Conservation (phyloP, 73 alveolate genomes). For the Paramecium sexaurelia region DNA sequence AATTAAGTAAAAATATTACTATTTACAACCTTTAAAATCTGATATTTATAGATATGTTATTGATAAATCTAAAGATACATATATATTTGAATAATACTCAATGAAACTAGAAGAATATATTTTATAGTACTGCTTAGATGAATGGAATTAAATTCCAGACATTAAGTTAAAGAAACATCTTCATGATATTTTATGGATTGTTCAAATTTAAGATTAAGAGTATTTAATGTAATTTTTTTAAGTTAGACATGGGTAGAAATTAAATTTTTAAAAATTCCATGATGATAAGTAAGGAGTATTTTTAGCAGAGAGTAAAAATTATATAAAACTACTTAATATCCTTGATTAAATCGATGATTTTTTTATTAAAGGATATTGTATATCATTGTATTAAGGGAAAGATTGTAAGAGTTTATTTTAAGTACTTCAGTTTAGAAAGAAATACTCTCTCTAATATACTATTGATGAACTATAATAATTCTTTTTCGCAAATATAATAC, state of each 20-base stretch:
- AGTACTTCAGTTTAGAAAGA: neutral
- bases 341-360: constrained; percentile 41
- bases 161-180: neutral
- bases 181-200: constrained; percentile 15
- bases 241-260: neutral
- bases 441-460: neutral
- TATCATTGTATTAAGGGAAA: neutral
- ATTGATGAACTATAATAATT: neutral
- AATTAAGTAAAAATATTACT: neutral
- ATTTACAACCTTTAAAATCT: neutral
- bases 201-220: neutral
- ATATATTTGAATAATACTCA: neutral
- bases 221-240: constrained; percentile 18
- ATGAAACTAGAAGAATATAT: neutral
- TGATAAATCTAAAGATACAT: constrained; percentile 37
- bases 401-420: neutral
- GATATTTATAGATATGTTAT: neutral
- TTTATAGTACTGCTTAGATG: neutral
- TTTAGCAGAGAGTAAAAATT: neutral
- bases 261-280: neutral
- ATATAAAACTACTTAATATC: neutral
- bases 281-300: constrained; percentile 17
- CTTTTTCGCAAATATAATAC: neutral
- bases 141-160: neutral
- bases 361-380: constrained; percentile 16